Conservation (phyloP, 495 filamentous ascomycete species). For the Hypoxylon perforatum region DNA sequence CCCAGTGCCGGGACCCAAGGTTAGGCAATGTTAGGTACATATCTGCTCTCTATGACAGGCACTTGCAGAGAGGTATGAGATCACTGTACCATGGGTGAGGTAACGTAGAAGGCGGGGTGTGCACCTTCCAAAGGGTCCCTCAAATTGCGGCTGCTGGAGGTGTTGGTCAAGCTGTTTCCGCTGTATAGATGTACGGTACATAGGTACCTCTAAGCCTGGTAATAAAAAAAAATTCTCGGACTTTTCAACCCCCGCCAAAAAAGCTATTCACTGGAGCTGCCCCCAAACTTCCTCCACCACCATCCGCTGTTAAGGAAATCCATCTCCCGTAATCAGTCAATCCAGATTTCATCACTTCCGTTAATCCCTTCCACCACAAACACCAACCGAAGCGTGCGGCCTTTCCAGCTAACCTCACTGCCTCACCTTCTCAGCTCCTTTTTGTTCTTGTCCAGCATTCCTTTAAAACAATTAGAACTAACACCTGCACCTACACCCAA, state of each 20-base stretch:
- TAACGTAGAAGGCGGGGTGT: no score
- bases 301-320: slow-evolving; percentile 21
- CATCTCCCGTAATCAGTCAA: slow-evolving; percentile 4
- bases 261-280: slow-evolving; percentile 32
- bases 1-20: no score
- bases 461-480: no score
- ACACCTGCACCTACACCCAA: no score
- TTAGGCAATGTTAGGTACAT: no score
- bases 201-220: neutral
- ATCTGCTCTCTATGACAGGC: no score
- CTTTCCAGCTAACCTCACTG: neutral
- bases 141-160: no score
- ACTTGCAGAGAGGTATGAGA: no score
- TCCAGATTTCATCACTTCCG: neutral
- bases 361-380: neutral
- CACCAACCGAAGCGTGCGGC: neutral
- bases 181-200: neutral
- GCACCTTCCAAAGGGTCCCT: no score
- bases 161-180: no score
- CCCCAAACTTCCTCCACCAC: slow-evolving; percentile 44
- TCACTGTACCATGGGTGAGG: no score
- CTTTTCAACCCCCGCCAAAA: slow-evolving; percentile 40
- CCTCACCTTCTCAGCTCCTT: neutral
- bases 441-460: no score
- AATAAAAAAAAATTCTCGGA: slow-evolving; percentile 35